Percentiles rank a stretch among this genome's conserved stretches.
These are phyloP conservation scores for Trichomonascaceae sp. DNA, from an alignment of 1,139 yeast species.

Conservation along the genomic window DNA sequence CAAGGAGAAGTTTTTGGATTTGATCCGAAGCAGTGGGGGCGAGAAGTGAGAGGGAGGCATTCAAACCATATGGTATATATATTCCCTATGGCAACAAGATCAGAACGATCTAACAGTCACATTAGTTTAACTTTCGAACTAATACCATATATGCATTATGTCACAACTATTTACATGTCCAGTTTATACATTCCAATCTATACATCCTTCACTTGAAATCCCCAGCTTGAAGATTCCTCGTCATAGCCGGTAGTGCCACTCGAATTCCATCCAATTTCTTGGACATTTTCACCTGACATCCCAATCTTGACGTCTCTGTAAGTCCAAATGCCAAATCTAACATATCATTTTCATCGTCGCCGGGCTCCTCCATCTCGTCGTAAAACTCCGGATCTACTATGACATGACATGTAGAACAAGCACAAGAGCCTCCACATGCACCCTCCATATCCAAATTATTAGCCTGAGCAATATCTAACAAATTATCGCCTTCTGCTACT, in stretches of 20 bases:
- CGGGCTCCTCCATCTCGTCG: constrained; percentile 89
- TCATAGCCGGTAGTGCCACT: constrained; percentile 97
- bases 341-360: constrained; percentile 98
- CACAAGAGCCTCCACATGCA: constrained; percentile 99
- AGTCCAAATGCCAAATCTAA: constrained; percentile 94
- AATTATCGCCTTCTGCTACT: constrained; percentile 87
- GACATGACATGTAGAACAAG: constrained; percentile 95
- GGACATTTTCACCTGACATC: constrained; percentile 87
- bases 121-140: not conserved
- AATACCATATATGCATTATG: not conserved
- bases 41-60: not conserved
- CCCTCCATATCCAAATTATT: constrained; percentile 94
- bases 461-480: constrained; percentile 93
- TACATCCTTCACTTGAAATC: constrained; percentile 48
- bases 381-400: constrained; percentile 93
- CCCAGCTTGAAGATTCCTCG: constrained; percentile 76
- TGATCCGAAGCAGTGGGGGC: constrained; percentile 70
- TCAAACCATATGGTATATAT: no score
- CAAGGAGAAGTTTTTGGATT: constrained; percentile 82
- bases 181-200: not conserved
- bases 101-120: no score
- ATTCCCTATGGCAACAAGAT: no score
- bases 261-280: constrained; percentile 88
- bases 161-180: not conserved
- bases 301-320: constrained; percentile 86